Evolutionary conservation across 768 basidiomycete species (phyloP), one percentile per base, ranked within the genome.

Genomic region (Neoboletus subvelutipes): DNA sequence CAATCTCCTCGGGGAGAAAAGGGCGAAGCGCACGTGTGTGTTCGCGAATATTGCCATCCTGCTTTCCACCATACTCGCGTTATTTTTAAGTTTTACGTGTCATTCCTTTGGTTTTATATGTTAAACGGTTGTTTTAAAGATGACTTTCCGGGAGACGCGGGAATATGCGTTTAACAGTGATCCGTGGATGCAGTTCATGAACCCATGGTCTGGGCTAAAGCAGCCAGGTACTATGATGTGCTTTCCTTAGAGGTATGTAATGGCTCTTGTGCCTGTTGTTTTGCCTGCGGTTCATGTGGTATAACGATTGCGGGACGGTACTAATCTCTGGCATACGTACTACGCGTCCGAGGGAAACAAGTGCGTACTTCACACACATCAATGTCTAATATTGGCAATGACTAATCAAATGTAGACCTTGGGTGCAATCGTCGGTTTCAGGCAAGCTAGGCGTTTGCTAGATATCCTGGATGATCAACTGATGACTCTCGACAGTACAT

Each of bases 1-100:
- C 15, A 24, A 55, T 45, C 52, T 55, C 55, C 55, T 56, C 43
- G 56, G 56, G 34, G 36, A 45, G 36, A 45, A 54, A 36, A 28
- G 40, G 6, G 8, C 39, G 5, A 13, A 33, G 43, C 24, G 6
- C 29, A n/a, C 29, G 29, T 8, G 26, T 11, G 29, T 13, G 12
- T 7, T 33, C 15, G 31, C 47, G n/a, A 34, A 34, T 24, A 5
- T 10, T 34, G 22, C 22, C 20, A 22, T 13, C 13, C 13, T 15
- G 15, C 20, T 10, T 33, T 49, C 33, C 47, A 48, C 22, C 20
- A 48, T 17, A 2, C 47, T 34, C 29, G 29, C 20, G 20, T 47
- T 31, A 5, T 17, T 49, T 34, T 49, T 2, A 18, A 33, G 47
- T 15, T 18, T 34, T 20, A 20, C 46, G 2, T 20, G 24, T 9